Percentiles rank a stretch among this genome's conserved stretches.
These are phyloP conservation scores for Coemansia sp. DNA, from an alignment of 192 early-diverging fungal genomes.

Conservation along the genomic window DNA sequence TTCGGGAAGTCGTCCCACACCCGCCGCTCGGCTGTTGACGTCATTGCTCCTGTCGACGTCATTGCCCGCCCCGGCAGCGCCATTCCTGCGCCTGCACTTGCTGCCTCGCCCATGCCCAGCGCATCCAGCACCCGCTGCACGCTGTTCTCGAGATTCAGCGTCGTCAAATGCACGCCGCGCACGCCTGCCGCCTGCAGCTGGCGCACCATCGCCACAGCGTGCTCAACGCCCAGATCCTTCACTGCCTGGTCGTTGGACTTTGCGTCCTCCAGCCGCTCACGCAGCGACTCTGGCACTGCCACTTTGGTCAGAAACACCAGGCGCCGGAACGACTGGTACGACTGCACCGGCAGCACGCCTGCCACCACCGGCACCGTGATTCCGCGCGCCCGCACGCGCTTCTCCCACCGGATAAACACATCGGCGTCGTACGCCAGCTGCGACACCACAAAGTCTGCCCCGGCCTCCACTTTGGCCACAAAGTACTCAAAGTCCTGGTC, in stretches of 20 bases:
- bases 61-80: neutral
- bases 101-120: constrained; percentile 12
- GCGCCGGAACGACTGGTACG: constrained; percentile 83
- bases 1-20: constrained; percentile 96
- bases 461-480: constrained; percentile 85
- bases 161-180: constrained; percentile 88
- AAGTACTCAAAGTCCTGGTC: constrained; percentile 74
- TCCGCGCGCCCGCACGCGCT: constrained; percentile 70
- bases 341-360: constrained; percentile 94
- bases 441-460: constrained; percentile 93
- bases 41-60: neutral
- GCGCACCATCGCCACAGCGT: constrained; percentile 76
- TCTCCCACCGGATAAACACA: constrained; percentile 76
- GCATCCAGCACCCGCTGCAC: constrained; percentile 79
- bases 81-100: no score
- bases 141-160: constrained; percentile 86
- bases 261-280: constrained; percentile 80
- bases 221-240: constrained; percentile 85
- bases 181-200: constrained; percentile 59
- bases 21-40: constrained; percentile 4
- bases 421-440: constrained; percentile 91
- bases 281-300: constrained; percentile 73
- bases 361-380: constrained; percentile 80
- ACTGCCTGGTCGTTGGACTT: constrained; percentile 95
- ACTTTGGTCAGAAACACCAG: constrained; percentile 86